Evolutionary conservation across 768 basidiomycete species (phyloP).

Genomic region (Boletellus emodensis): DNA sequence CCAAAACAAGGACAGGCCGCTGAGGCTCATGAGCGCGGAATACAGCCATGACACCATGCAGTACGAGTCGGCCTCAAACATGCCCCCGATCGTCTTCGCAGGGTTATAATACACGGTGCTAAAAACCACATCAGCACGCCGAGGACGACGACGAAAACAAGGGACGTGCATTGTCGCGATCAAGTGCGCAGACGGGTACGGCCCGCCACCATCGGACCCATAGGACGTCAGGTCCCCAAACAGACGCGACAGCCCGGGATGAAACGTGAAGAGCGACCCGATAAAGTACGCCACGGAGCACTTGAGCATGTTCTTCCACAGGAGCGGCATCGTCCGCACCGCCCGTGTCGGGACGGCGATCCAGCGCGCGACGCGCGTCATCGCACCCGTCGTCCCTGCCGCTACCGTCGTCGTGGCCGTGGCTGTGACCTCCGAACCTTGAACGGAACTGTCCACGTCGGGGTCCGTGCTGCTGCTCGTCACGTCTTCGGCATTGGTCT

Average conservation of each 20-base stretch:
- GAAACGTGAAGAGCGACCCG: constrained; percentile 90
- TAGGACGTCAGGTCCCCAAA: constrained; percentile 58
- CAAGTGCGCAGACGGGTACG: constrained; percentile 83
- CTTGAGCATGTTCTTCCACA: constrained; percentile 78
- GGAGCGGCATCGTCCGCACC: constrained; percentile 41
- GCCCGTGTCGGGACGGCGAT: constrained; percentile 2
- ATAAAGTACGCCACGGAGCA: constrained; percentile 89
- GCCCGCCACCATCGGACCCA: constrained; percentile 43
- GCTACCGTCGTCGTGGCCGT: not conserved
- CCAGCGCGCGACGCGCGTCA: constrained; percentile 3
- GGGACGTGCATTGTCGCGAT: constrained; percentile 77
- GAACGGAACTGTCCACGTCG: constrained; percentile 14
- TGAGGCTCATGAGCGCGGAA: constrained; percentile 66
- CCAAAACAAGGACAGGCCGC: constrained; percentile 78
- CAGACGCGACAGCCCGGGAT: constrained; percentile 64
- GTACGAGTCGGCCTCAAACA: constrained; percentile 87
- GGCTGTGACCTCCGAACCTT: constrained; percentile 12
- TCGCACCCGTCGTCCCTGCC: not conserved
- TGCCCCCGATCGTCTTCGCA: constrained; percentile 87
- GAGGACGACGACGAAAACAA: not conserved
- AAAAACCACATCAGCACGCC: constrained; percentile 7
- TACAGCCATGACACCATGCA: constrained; percentile 69
- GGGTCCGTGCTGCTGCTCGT: not conserved
- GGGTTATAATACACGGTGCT: constrained; percentile 90
- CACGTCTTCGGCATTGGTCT: not conserved